Base-by-base conservation (phyloP, 2,329 filamentous ascomycete genomes). In the Aspergillus arachidicola region DNA sequence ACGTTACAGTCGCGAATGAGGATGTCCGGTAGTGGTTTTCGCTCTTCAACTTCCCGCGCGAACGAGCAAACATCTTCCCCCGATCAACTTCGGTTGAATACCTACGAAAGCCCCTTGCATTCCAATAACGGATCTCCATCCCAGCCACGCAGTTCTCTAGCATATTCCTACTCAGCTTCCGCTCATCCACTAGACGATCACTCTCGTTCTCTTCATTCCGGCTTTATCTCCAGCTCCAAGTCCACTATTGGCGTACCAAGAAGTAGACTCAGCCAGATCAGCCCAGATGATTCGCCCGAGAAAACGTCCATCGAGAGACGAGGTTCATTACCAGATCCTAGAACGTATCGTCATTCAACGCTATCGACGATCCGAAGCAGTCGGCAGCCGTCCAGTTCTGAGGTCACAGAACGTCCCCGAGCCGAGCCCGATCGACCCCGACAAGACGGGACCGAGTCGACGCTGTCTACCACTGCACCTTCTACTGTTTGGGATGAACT, bases 401-500 rank as follows among this genome's bases (percentile, higher is more conserved):
- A 77, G 61, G 70, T 67, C 55, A 75, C 73, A 9, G 77, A 78
- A 61, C 74, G 72, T 60, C 71, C 67, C 56, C 76, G 66, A 63
- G 68, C 69, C 59, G 77, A 75, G 12, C 58, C 64, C n/a, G 77
- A 79, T 28, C 76, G 73, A 58, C 58, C 77, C 34, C 73, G 75
- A 58, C 70, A 74, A 23, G 89, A 94, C 71, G 90, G 89, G 10
- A 93, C 93, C 0, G 93, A 95, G 71, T 98, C 95, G 0, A 94
- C 91, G 0, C 85, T 91, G 38, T 98, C 95, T 0, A 95, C 92
- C 0, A 93, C 90, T 1, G 93, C 92, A 1, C 92, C 94, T 14
- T 96, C 93, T 2, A 97, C 93, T 0, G 92, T 99, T 3, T 99
- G 95, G 95, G 95, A 98, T 75, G 95, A 99, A 78, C 81, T 99